Percentiles rank a stretch among this genome's conserved stretches.
phyloP scores from a whole-genome alignment of 805 yeast genomes.

The Kodamaea neixiangensis region DNA sequence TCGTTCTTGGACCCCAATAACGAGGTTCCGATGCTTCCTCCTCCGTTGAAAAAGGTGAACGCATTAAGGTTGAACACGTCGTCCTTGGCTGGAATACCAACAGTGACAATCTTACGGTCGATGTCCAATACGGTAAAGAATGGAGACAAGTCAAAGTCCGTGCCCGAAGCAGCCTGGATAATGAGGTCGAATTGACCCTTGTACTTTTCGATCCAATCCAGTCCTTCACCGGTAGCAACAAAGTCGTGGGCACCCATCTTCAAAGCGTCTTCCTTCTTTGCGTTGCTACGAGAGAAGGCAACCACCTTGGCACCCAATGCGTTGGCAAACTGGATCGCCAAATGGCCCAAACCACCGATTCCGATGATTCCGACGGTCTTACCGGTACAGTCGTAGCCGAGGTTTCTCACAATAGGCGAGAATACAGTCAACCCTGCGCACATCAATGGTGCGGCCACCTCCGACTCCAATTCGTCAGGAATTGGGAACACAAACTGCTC shows the following conservation, averaged over 20 bases:
- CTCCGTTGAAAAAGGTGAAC: slow-evolving; percentile 25
- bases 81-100: slow-evolving; percentile 28
- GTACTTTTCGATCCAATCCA: slow-evolving; percentile 30
- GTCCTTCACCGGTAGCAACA: slow-evolving; percentile 47
- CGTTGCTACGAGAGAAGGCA: slow-evolving; percentile 53
- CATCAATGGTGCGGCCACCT: slow-evolving; percentile 52
- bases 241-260: slow-evolving; percentile 58
- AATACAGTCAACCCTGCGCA: slow-evolving; percentile 60
- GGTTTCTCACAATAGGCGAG: slow-evolving; percentile 52
- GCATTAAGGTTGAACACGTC: slow-evolving; percentile 25
- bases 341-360: slow-evolving; percentile 69
- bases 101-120: slow-evolving; percentile 25
- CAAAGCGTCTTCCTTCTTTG: slow-evolving; percentile 53
- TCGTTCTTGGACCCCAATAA: slow-evolving; percentile 36
- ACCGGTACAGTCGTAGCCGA: slow-evolving; percentile 27
- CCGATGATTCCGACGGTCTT: slow-evolving; percentile 61
- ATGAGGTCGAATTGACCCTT: slow-evolving; percentile 43
- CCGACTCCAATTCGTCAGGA: slow-evolving; percentile 46
- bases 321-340: slow-evolving; percentile 59
- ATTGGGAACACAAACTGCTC: slow-evolving; percentile 49
- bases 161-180: slow-evolving; percentile 49
- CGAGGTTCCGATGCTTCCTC: slow-evolving; percentile 30
- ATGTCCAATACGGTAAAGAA: slow-evolving; percentile 25
- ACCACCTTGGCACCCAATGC: slow-evolving; percentile 65
- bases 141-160: slow-evolving; percentile 19